These are phyloP conservation scores for Dacryopinax spathularia DNA, from an alignment of 768 basidiomycete genomes.

Conservation along the genomic window DNA sequence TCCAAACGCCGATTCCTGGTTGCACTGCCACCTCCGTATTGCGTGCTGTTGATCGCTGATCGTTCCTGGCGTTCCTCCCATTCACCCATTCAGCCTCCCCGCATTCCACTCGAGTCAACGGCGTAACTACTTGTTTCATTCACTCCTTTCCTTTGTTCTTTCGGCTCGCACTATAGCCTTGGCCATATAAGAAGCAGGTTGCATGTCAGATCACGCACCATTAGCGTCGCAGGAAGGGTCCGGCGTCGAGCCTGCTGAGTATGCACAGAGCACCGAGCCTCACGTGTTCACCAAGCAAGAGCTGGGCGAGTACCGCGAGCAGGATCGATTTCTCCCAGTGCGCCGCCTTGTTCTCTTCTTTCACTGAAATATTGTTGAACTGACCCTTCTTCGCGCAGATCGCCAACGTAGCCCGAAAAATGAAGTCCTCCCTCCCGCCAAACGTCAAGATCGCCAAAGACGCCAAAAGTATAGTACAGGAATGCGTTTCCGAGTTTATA, in stretches of 20 bases:
- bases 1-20: background rate
- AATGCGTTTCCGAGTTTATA: slow-evolving; percentile 97
- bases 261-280: slow-evolving; percentile 21
- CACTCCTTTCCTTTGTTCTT: background rate
- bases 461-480: slow-evolving; percentile 95
- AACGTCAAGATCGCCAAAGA: slow-evolving; percentile 96
- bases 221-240: background rate
- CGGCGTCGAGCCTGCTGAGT: background rate
- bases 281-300: slow-evolving; percentile 80
- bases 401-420: slow-evolving; percentile 93
- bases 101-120: background rate
- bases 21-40: background rate
- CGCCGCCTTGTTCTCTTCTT: background rate
- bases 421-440: slow-evolving; percentile 80
- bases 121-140: background rate
- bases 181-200: too few species aligned
- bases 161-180: too few species aligned
- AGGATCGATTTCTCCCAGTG: slow-evolving; percentile 77
- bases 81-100: background rate
- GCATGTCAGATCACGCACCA: background rate
- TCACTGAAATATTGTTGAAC: background rate
- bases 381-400: too few species aligned
- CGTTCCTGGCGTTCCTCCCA: background rate
- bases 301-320: slow-evolving; percentile 86
- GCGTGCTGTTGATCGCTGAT: background rate